Evolutionary conservation across 805 yeast genomes (phyloP), one percentile per base, ranked within the genome.

Genomic region (Kuraishia borneana): DNA sequence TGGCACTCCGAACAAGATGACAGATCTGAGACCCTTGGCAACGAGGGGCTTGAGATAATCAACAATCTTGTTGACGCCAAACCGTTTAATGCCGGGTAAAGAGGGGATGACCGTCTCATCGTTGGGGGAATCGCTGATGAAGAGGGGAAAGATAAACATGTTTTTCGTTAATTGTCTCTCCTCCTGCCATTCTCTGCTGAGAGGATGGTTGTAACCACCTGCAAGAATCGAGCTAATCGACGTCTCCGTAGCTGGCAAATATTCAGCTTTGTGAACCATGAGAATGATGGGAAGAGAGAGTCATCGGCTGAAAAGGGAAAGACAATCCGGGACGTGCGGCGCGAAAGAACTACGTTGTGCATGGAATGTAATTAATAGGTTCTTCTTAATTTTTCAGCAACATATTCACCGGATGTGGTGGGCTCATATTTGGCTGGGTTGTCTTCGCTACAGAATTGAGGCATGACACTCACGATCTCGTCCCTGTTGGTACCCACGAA

Each of bases 121-220:
- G 37, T 92, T 89, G 30, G 78, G 80, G 25, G 67, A 59, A 48
- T 85, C 95, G 21, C 87, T 68, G 36, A 92, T 68, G 53, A 92
- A 92, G 16, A 92, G 65, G 10, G 98, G 98, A 61, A 82, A 88
- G 40, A 92, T 85, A 51, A 92, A 79, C 94, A 84, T 83, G 53
- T 71, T 78, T 57, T 92, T 92, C 21, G 80, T 68, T 36, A 92
- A 67, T 54, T 77, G 89, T 46, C 87, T 71, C 52, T 80, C 89
- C 44, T 70, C 71, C 56, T 92, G 98, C 98, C 98, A 92, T 53
- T 72, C 77, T 47, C 98, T 71, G 16, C 84, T 51, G 30, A 89
- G 65, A 1, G 96, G 94, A 49, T 88, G 95, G 56, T 83, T 83
- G 60, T 88, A 92, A 3, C 97, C 96, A 39, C 97, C 96, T 41